Conservation (phyloP, 148 eudicot species). For the Dianthus caryophyllus region DNA sequence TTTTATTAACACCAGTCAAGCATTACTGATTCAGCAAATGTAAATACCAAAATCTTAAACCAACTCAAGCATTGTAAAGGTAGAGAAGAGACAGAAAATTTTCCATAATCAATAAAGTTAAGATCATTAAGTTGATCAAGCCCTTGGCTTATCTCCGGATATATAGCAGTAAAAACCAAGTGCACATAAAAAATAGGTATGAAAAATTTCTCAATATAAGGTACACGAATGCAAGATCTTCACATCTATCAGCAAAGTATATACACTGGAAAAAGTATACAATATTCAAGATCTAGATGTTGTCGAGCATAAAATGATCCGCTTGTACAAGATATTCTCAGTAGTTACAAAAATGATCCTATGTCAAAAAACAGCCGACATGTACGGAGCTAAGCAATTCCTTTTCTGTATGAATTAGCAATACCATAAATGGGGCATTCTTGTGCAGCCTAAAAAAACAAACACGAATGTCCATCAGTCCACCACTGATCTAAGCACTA, state of each 20-base stretch:
- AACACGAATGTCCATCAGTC: slow-evolving; percentile 9
- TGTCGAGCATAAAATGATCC: neutral
- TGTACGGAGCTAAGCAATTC: slow-evolving; percentile 16
- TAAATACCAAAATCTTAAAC: neutral
- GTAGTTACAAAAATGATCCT: neutral
- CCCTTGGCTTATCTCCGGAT: neutral
- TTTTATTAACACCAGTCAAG: slow-evolving; percentile 1
- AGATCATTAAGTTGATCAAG: no score
- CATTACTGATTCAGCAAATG: neutral
- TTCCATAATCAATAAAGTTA: no score
- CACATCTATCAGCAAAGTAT: slow-evolving; percentile 3
- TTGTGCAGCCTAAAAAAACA: neutral
- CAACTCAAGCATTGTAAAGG: neutral
- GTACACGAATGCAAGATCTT: neutral
- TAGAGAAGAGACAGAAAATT: neutral
- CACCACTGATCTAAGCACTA: slow-evolving; percentile 3
- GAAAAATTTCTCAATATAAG: neutral
- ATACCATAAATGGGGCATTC: neutral
- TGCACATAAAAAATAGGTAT: neutral
- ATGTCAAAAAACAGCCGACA: neutral
- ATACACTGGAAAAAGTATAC: slow-evolving; percentile 8
- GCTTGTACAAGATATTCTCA: neutral
- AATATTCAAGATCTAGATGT: neutral
- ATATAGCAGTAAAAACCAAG: neutral
- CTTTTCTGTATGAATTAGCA: neutral